A percentile compares a stretch with the other conserved stretches of the same genome.
Conservation (phyloP, 495 filamentous ascomycete species). For the Bacidia gigantensis region DNA sequence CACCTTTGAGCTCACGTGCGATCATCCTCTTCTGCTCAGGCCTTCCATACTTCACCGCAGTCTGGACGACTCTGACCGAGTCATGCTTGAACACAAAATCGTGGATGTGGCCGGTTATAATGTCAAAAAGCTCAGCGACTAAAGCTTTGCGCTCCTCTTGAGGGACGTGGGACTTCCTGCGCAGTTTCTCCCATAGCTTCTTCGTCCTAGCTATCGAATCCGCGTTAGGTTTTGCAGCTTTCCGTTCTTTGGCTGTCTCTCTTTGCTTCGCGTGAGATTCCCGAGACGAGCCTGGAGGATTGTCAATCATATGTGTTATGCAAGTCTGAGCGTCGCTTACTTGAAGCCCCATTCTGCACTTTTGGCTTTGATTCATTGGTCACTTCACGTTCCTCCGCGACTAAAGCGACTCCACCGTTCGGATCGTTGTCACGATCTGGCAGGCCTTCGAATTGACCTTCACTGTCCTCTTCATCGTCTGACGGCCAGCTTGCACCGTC, state of each 20-base stretch:
- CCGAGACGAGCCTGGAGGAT: slow-evolving; percentile 34
- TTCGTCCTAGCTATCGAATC: slow-evolving; percentile 81
- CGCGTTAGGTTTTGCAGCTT: slow-evolving; percentile 81
- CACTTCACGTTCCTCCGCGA: not conserved
- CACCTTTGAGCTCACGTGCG: slow-evolving; percentile 71
- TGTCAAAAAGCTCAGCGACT: slow-evolving; percentile 74
- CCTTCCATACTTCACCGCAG: slow-evolving; percentile 88
- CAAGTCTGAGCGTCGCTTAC: not conserved
- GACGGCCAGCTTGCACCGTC: slow-evolving; percentile 20
- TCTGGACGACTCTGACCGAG: slow-evolving; percentile 86
- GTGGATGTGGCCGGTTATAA: slow-evolving; percentile 77
- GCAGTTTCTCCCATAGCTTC: slow-evolving; percentile 89
- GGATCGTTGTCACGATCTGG: slow-evolving; percentile 11
- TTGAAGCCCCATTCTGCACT: not conserved
- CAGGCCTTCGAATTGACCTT: slow-evolving; percentile 22
- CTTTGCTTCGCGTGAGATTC: slow-evolving; percentile 92
- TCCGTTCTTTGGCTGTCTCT: slow-evolving; percentile 72
- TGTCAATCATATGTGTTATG: not conserved
- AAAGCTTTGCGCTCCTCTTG: slow-evolving; percentile 73
- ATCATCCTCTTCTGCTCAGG: slow-evolving; percentile 72
- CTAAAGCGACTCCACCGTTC: slow-evolving; percentile 2
- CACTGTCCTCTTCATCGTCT: slow-evolving; percentile 24
- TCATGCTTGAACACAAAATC: slow-evolving; percentile 99
- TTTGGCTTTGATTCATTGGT: not conserved
- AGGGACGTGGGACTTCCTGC: slow-evolving; percentile 81